Evolutionary conservation across 176 grass and related monocot species (phyloP), one percentile per base, ranked within the genome.

Genomic region (Rhynchospora pubera): DNA sequence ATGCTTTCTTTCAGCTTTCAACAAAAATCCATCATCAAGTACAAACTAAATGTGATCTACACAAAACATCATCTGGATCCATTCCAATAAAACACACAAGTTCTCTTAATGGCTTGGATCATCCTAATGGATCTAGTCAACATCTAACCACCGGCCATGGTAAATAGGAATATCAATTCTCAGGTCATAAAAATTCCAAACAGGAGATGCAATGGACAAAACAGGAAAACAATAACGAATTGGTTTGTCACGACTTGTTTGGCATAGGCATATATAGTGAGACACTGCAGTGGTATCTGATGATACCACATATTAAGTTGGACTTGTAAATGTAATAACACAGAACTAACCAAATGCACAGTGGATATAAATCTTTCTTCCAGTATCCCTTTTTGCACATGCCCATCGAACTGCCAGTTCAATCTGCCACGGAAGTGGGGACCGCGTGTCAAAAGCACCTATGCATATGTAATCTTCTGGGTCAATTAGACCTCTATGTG

Each of bases 321-420:
- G 15, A 45, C 46, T 65, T 79, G 68, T 44, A 79, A 59, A 22
- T 79, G 7, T 64, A 67, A 62, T 85, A 47, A 23, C 1, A 60
- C 65, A 39, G 53, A 84, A 65, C 86, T 84, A 58, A 99, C 92
- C 96, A 83, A 95, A 95, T 83, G 96, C 96, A 70, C 89, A 95
- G 65, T 99, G 96, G 60, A 95, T 84, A 82, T 88, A 99, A 83
- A 93, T 62, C 10, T 91, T 89, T 82, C 89, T 91, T 66, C 93
- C 89, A 24, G 86, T 3, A 19, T 86, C 62, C 84, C 89, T 90
- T 79, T 95, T 99, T 60, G 87, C 79, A 19, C 89, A 90, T 43
- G 87, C 91, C 96, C 96, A 95, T 56, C 57, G 78, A 9, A 93
- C 77, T 1, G 89, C 96, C 48, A 79, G 68, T 84, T 99, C 96